These are phyloP conservation scores for Linnemannia hyalina DNA, from an alignment of 192 early-diverging fungal species.

Conservation along the genomic window DNA sequence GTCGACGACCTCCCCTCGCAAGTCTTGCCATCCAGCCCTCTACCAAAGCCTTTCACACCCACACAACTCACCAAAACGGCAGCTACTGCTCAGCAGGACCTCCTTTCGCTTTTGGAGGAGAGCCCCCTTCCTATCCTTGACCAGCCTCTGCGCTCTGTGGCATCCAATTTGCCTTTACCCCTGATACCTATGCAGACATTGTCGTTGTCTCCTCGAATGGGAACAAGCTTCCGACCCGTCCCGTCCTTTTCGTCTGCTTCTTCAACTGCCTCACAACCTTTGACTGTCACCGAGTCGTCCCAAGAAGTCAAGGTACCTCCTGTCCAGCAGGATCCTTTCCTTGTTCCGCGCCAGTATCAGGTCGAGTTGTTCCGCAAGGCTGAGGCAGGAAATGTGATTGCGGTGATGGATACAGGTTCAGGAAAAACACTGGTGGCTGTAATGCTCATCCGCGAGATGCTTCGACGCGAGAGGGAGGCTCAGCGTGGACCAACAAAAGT, in stretches of 20 bases:
- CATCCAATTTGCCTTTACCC: neutral
- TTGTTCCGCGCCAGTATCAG: constrained; percentile 85
- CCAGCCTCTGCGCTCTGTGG: neutral
- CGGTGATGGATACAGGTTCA: constrained; percentile 92
- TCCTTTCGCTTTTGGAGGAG: neutral
- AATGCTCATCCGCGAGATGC: constrained; percentile 86
- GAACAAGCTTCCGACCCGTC: neutral
- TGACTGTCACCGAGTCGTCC: neutral
- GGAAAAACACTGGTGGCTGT: constrained; percentile 94
- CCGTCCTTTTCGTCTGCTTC: neutral
- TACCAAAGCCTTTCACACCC: neutral
- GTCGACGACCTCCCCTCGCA: neutral
- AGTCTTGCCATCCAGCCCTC: neutral
- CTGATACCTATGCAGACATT: constrained; percentile 9
- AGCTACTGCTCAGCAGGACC: neutral
- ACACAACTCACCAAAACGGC: neutral
- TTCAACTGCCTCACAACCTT: neutral
- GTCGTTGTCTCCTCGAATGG: neutral
- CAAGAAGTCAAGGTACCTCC: neutral
- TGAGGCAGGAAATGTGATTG: constrained; percentile 80
- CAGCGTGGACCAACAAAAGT: constrained; percentile 45
- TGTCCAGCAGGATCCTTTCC: constrained; percentile 3
- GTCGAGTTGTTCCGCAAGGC: constrained; percentile 79
- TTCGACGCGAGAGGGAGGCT: constrained; percentile 50
- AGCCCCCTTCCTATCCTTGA: neutral